These are phyloP conservation scores for Ophiocordyceps australis DNA, from an alignment of 2,329 filamentous ascomycete species.

Conservation along the genomic window DNA sequence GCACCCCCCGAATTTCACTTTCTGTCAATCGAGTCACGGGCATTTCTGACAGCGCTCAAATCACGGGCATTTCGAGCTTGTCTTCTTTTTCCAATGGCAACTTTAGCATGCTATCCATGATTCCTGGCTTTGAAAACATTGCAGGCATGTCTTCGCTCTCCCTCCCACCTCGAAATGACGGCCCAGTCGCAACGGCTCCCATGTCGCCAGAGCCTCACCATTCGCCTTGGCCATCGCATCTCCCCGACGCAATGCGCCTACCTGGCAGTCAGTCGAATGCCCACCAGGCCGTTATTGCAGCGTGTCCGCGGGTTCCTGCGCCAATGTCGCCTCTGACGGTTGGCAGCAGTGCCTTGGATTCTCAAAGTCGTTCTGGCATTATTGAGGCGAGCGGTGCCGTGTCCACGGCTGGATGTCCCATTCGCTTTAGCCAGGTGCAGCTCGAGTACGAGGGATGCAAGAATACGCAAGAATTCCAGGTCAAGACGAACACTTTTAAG, in stretches of 20 bases:
- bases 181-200: conserved; percentile 9
- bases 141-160: conserved; percentile 14
- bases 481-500: conserved; percentile 40
- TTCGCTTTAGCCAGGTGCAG: conserved; percentile 30
- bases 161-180: conserved; percentile 10
- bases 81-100: conserved; percentile 22
- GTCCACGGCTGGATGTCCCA: conserved; percentile 9
- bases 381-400: conserved; percentile 1
- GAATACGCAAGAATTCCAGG: conserved; percentile 22
- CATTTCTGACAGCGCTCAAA: conserved; percentile 25
- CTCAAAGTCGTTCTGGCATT: conserved; percentile 1
- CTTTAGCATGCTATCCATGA: conserved; percentile 23
- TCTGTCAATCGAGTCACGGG: conserved; percentile 34
- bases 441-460: conserved; percentile 30
- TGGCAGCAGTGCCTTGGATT: conserved; percentile 2
- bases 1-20: conserved; percentile 20
- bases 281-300: conserved; percentile 10
- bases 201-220: conserved; percentile 17
- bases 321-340: conserved; percentile 4
- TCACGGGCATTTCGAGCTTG: conserved; percentile 19
- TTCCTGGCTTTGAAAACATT: conserved; percentile 22
- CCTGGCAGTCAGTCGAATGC: conserved; percentile 6
- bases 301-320: conserved; percentile 4
- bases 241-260: conserved; percentile 8
- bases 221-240: conserved; percentile 17